Conservation (phyloP, 306 rosid genomes). For the Canavalia gladiata region DNA sequence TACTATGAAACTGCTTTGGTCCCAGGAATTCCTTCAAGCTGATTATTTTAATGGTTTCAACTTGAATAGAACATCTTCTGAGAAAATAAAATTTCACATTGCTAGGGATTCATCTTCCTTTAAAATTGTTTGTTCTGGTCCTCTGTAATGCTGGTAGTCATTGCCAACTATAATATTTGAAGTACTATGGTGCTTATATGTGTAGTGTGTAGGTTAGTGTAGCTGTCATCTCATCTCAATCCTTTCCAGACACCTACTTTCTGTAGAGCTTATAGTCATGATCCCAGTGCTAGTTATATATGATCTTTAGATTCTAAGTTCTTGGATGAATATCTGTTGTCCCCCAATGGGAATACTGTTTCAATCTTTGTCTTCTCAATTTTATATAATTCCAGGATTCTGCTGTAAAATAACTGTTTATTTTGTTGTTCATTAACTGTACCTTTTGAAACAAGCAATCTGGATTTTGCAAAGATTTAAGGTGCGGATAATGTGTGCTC, state of each 20-base stretch:
- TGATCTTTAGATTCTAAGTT: slow-evolving; percentile 1
- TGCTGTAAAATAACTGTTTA: neutral
- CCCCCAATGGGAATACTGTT: too few relatives aligned
- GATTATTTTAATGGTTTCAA: slow-evolving; percentile 16
- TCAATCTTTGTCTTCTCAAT: neutral
- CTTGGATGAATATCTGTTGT: neutral
- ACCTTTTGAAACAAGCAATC: slow-evolving; percentile 1
- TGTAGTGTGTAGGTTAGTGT: neutral
- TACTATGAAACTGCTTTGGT: neutral
- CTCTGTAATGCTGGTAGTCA: slow-evolving; percentile 1
- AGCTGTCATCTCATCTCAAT: neutral
- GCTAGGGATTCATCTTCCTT: neutral
- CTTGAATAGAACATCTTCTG: neutral
- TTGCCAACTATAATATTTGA: slow-evolving; percentile 8
- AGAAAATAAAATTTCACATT: neutral
- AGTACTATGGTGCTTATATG: neutral
- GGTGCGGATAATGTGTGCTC: too few relatives aligned
- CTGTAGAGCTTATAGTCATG: neutral
- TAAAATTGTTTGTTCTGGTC: neutral
- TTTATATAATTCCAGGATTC: slow-evolving; percentile 3
- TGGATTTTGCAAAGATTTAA: neutral
- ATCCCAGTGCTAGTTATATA: neutral
- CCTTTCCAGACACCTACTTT: neutral
- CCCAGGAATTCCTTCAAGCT: slow-evolving; percentile 13
- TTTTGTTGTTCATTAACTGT: neutral